phyloP scores from a whole-genome alignment of 2,329 filamentous ascomycete genomes.

The Hymenoscyphus scutula region DNA sequence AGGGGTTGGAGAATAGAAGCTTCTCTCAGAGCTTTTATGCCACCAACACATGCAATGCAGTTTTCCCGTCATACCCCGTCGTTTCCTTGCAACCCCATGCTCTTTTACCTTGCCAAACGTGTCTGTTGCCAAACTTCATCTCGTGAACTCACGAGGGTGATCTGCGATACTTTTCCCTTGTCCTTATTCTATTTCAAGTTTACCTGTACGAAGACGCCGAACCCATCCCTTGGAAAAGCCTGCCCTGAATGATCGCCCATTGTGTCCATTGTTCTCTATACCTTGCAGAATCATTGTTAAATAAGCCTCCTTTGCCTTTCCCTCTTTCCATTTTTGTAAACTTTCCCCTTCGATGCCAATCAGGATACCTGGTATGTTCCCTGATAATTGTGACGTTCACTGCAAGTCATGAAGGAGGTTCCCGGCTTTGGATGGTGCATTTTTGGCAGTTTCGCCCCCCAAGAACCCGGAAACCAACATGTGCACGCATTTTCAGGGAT shows the following conservation, averaged over 20 bases:
- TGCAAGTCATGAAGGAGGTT: too few relatives aligned
- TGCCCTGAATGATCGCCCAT: background rate
- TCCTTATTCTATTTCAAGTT: background rate
- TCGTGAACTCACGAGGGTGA: too few relatives aligned
- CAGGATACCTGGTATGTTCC: too few relatives aligned
- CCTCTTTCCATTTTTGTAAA: background rate
- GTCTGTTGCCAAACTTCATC: background rate
- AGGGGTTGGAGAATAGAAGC: background rate
- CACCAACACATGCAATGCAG: constrained; percentile 1
- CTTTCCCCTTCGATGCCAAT: background rate
- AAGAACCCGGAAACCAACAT: too few relatives aligned
- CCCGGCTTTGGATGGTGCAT: too few relatives aligned
- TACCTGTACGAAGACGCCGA: background rate
- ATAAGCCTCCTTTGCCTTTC: too few relatives aligned
- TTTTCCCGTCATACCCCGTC: background rate
- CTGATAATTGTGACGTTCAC: background rate
- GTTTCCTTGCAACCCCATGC: background rate
- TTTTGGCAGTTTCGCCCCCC: too few relatives aligned
- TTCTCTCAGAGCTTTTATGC: background rate
- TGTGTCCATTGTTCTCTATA: constrained; percentile 1
- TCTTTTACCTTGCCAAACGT: background rate
- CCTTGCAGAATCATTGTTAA: background rate
- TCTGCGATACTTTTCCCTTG: background rate
- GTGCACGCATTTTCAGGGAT: too few relatives aligned
- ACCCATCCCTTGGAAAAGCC: background rate